Evolutionary conservation across 1,284 basidiomycete genomes (phyloP), one percentile per base, ranked within the genome.

Genomic region (Sanghuangporus sanghuang): DNA sequence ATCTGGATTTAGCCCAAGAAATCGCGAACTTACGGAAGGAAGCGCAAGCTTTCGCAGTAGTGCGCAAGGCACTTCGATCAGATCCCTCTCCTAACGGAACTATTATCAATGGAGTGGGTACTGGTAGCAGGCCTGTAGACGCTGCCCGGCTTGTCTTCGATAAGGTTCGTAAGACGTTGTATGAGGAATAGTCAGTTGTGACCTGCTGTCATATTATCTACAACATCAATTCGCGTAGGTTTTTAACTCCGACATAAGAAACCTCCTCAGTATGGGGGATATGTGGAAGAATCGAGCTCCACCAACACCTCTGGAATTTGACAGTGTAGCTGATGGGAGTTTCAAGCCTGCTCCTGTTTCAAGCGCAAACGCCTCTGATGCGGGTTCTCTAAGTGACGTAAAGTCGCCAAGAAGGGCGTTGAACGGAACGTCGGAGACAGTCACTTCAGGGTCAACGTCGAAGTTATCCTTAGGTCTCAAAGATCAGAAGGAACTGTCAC

Each of bases 221-320:
- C 9, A 12, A 18, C 18, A 23, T 49, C 32, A 4, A 6, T 38
- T 54, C 32, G 5, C 16, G 23, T n/a, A 95, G 92, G 90, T 98
- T 8, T 99, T 96, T 79, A 81, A 88, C 67, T 75, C 84, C 1
- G 97, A 99, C 70, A 94, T 98, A 68, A 82, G 86, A 63, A 92
- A 97, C 57, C 80, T 99, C 1, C 79, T 99, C 12, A 85, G 85
- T 12, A 99, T 99, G 97, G 80, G 88, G n/a, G 96, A 98, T 71
- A 98, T 99, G 95, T 99, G 97, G 97, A 88, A 87, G 54, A 84
- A 89, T 8, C 86, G 97, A 35, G 84, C 87, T 27, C 90, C 89
- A 67, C 97, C 97, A 0, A 85, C 83, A 0, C 89, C 96, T 1
- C 83, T 99, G 39, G 87, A 93, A 64, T 95, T 89, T 69, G 86